Evolutionary conservation across 345 rosid genomes (phyloP).

Genomic region (Passiflora organensis): DNA sequence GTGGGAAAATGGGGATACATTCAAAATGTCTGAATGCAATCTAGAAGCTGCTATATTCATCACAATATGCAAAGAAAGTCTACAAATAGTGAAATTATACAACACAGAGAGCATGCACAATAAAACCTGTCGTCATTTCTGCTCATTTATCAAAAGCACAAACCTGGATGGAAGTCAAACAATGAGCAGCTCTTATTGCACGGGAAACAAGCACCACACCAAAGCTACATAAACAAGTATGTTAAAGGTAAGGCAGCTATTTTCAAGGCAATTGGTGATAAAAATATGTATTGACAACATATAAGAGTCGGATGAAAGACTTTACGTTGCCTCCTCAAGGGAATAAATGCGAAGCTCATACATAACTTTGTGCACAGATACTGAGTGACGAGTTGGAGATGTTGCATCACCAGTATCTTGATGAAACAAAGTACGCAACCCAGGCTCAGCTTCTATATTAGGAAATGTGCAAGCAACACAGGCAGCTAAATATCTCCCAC

Average conservation of each 20-base stretch:
- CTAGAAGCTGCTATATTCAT: too few relatives aligned
- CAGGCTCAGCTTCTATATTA: slow-evolving; percentile 68
- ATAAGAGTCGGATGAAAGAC: slow-evolving; percentile 16
- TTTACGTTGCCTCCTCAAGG: slow-evolving; percentile 89
- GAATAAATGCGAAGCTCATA: slow-evolving; percentile 97
- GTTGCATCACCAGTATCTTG: slow-evolving; percentile 73
- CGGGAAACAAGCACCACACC: slow-evolving; percentile 83
- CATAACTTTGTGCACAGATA: slow-evolving; percentile 86
- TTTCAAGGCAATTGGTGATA: slow-evolving; percentile 6
- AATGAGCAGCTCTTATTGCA: slow-evolving; percentile 92
- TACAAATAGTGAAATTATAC: too few relatives aligned
- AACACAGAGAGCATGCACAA: too few relatives aligned
- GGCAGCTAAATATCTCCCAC: slow-evolving; percentile 93
- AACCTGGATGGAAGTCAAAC: slow-evolving; percentile 98
- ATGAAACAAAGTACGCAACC: slow-evolving; percentile 56
- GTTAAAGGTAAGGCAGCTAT: slow-evolving; percentile 10
- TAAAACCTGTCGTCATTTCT: too few relatives aligned
- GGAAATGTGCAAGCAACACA: slow-evolving; percentile 96
- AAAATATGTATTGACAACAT: too few relatives aligned
- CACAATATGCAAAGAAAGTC: too few relatives aligned
- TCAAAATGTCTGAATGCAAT: too few relatives aligned
- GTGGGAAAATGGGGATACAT: too few relatives aligned
- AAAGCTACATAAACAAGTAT: slow-evolving; percentile 47
- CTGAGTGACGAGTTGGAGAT: slow-evolving; percentile 92
- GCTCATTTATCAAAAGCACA: slow-evolving; percentile 16